Base-by-base conservation (phyloP, 1,139 yeast species). In the Candida freyschussii region DNA sequence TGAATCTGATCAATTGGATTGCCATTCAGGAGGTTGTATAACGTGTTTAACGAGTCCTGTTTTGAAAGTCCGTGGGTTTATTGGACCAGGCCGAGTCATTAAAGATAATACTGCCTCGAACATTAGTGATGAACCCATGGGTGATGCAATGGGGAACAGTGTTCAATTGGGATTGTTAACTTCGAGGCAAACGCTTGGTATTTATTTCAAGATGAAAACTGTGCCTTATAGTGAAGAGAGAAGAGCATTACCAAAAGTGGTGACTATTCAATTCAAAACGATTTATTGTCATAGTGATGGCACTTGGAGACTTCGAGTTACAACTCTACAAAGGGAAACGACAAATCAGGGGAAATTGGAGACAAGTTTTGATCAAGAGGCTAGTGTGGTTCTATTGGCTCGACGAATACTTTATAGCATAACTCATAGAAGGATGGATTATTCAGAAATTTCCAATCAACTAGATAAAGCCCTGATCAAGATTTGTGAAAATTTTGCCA, bases 91-190 rank as follows among this genome's bases (percentile, higher is more conserved):
- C 4, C 12, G 27, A 2, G 30, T 33, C 2, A 10, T 17, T 6
- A 32, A 25, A 16, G 11, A 13, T 2, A 13, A 60, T 72, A 7
- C 54, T 66, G 65, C 63, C 30, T 52, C 52, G 16, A 59, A 62
- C n/a, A 71, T 74, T 50, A 80, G 76, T 7, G 85, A 78, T 52
- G 64, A 72, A 43, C 78, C 72, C 46, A 67, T 76, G 36, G 84
- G 84, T 31, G 59, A 75, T 40, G 81, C 83, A 15, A 75, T 79
- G 30, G 66, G 80, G 7, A 70, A 75, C 34, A 69, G 65, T 47
- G 72, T 72, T 63, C 63, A 65, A 44, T 56, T 76, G 43, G 69
- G 76, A 45, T 57, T 72, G 8, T 50, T 75, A 24, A 64, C 77
- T 5, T 75, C 78, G 26, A 72, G 73, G 48, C 78, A 73, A 50